These are phyloP conservation scores for Suhomyces faveliae DNA, from an alignment of 805 yeast species.

Conservation along the genomic window DNA sequence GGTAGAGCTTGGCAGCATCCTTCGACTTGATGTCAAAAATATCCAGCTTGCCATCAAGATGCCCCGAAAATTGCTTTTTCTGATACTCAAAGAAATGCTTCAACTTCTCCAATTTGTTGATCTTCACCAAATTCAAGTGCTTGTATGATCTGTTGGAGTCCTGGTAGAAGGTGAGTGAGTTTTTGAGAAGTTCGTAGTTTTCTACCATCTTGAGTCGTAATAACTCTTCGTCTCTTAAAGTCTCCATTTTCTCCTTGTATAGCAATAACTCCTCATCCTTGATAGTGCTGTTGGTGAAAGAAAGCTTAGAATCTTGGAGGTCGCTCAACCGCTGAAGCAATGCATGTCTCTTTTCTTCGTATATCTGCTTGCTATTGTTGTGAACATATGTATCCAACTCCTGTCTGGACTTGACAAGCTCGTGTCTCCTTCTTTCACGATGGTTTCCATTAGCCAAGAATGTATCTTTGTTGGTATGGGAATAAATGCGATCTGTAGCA, in stretches of 20 bases:
- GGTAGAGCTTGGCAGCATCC: slow-evolving; percentile 26
- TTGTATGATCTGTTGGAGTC: slow-evolving; percentile 37
- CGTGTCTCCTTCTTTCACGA: slow-evolving; percentile 25
- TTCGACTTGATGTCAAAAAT: slow-evolving; percentile 21
- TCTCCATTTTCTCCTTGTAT: slow-evolving; percentile 18
- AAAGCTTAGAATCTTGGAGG: slow-evolving; percentile 25
- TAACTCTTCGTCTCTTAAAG: slow-evolving; percentile 32
- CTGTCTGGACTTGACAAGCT: slow-evolving; percentile 13
- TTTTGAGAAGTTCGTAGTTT: slow-evolving; percentile 33
- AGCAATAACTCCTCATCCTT: slow-evolving; percentile 29
- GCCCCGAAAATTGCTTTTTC: slow-evolving; percentile 23
- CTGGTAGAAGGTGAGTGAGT: slow-evolving; percentile 32
- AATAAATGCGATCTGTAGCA: slow-evolving; percentile 4
- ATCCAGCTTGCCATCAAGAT: slow-evolving; percentile 17
- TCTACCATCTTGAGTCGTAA: slow-evolving; percentile 29
- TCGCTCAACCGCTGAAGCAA: slow-evolving; percentile 24
- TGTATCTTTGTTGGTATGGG: slow-evolving; percentile 12
- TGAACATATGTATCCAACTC: slow-evolving; percentile 19
- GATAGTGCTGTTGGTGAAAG: slow-evolving; percentile 20
- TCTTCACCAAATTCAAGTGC: slow-evolving; percentile 25
- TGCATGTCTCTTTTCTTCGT: slow-evolving; percentile 20
- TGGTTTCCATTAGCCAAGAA: slow-evolving; percentile 15
- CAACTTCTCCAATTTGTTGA: slow-evolving; percentile 38
- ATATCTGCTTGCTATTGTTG: slow-evolving; percentile 18
- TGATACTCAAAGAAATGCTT: slow-evolving; percentile 40